Evolutionary conservation across 352 stramenopile species (phyloP), one percentile per base, ranked within the genome.

Genomic region (Phytopythium vexans): DNA sequence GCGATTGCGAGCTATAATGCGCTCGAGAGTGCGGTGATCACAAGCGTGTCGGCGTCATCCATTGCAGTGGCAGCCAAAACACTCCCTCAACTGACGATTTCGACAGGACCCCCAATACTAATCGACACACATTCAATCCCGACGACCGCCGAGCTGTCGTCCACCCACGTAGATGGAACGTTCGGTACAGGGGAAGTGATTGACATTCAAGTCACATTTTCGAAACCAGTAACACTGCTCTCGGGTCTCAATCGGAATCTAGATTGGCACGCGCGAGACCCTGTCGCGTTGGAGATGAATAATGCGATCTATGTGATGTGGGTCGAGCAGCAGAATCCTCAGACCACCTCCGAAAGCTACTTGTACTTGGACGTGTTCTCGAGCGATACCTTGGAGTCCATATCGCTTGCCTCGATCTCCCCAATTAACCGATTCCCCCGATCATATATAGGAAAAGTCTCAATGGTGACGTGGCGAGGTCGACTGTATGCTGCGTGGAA

Each of bases 401-500:
- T 89, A 0, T 5, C 62, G 7, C 62, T 60, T 0, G 42, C 61
- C 0, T 60, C 69, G 1, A 45, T 54, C 2, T 53, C 54, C 3
- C 45, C 57, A 1, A 75, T 86, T 34, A 89, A 89, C 34, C 66
- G 65, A 1, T 49, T 83, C 1, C 67, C 70, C 0, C 63, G 71
- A 40, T 76, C 67, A 4, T 83, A 86, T 12, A 79, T 89, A 38
- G 72, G 82, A 14, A 77, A 71, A 43, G 76, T 65, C 1, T 52
- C 54, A 0, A 63, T 83, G 51, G 44, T 56, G 5, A 53, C 80
- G 3, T 89, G 75, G 74, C 71, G 73, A 6, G n/a, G 54, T 9
- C 40, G 61, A 1, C 39, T 92, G 4, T 90, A 83, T 42, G 75
- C 70, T n/a, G 76, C 75, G 27, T 92, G 82, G 82, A 75, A 87